phyloP scores from a whole-genome alignment of 495 filamentous ascomycete species.

The Chaetomidium leptoderma region DNA sequence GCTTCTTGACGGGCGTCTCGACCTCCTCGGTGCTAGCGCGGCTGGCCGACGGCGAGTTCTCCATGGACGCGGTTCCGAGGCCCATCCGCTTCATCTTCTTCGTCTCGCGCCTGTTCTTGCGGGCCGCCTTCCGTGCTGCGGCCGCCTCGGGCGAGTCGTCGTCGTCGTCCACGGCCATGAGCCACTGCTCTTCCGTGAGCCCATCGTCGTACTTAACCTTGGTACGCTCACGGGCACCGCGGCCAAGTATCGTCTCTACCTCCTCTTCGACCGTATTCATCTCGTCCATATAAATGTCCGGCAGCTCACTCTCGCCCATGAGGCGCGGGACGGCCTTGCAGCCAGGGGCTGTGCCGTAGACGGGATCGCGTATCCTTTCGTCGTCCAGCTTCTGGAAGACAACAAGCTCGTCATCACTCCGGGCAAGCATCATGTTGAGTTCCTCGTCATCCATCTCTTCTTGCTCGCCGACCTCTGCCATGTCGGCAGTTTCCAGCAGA shows the following conservation, averaged over 20 bases:
- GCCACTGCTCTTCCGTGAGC: slow-evolving; percentile 96
- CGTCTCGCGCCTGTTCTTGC: slow-evolving; percentile 69
- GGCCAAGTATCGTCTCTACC: slow-evolving; percentile 70
- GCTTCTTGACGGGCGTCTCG: slow-evolving; percentile 60
- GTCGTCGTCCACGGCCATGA: slow-evolving; percentile 87
- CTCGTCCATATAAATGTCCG: slow-evolving; percentile 87
- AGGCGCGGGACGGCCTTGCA: slow-evolving; percentile 67
- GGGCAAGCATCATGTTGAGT: slow-evolving; percentile 80
- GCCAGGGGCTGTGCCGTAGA: slow-evolving; percentile 63
- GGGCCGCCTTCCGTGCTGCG: slow-evolving; percentile 81
- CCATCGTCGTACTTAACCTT: slow-evolving; percentile 94
- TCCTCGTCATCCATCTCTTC: slow-evolving; percentile 98
- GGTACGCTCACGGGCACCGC: slow-evolving; percentile 90
- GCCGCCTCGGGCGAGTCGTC: slow-evolving; percentile 92
- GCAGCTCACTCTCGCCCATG: slow-evolving; percentile 82
- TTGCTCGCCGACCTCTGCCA: slow-evolving; percentile 75
- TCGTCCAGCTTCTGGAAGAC: slow-evolving; percentile 75
- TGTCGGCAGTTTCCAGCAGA: slow-evolving; percentile 85
- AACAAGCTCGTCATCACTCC: slow-evolving; percentile 65
- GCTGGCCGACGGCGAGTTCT: slow-evolving; percentile 70
- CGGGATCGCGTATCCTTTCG: slow-evolving; percentile 56
- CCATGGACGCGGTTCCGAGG: slow-evolving; percentile 45
- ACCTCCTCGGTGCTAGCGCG: slow-evolving; percentile 72
- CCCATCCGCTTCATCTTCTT: slow-evolving; percentile 63
- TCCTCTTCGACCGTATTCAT: slow-evolving; percentile 80